A percentile compares a stretch with the other conserved stretches of the same genome.
Conservation (phyloP, 2,329 filamentous ascomycete species). For the Sporothrix curviconia region DNA sequence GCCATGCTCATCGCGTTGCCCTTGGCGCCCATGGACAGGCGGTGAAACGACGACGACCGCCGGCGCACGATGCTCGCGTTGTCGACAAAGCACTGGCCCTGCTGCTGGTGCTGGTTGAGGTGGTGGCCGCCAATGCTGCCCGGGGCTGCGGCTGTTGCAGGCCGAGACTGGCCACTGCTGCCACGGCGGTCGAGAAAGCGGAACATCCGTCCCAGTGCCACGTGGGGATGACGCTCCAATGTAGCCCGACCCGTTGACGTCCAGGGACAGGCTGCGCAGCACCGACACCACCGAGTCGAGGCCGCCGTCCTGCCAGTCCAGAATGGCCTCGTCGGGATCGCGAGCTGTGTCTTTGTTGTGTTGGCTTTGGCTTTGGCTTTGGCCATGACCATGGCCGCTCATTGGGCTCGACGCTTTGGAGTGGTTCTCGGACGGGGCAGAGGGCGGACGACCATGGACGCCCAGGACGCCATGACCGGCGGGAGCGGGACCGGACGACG, state of each 20-base stretch:
- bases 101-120: slow-evolving; percentile 3
- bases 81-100: not conserved
- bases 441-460: too few species aligned
- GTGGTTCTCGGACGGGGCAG: not conserved
- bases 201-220: slow-evolving; percentile 1
- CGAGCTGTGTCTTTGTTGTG: too few species aligned
- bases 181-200: not conserved
- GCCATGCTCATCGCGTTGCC: not conserved
- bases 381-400: not conserved
- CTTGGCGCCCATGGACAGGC: not conserved
- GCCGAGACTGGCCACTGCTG: not conserved
- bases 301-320: slow-evolving; percentile 2
- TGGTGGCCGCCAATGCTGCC: not conserved
- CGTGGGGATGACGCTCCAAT: slow-evolving; percentile 8
- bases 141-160: not conserved
- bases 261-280: slow-evolving; percentile 1
- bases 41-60: not conserved
- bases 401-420: not conserved
- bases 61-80: not conserved
- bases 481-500: not conserved
- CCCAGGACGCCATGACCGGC: too few species aligned
- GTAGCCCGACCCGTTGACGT: slow-evolving; percentile 3
- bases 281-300: slow-evolving; percentile 6
- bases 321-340: slow-evolving; percentile 6
- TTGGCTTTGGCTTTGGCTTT: not conserved